A percentile compares a stretch with the other conserved stretches of the same genome.
Evolutionary conservation across 2,329 filamentous ascomycete genomes (phyloP).

Genomic region (Iodosphaeria phyllophila): DNA sequence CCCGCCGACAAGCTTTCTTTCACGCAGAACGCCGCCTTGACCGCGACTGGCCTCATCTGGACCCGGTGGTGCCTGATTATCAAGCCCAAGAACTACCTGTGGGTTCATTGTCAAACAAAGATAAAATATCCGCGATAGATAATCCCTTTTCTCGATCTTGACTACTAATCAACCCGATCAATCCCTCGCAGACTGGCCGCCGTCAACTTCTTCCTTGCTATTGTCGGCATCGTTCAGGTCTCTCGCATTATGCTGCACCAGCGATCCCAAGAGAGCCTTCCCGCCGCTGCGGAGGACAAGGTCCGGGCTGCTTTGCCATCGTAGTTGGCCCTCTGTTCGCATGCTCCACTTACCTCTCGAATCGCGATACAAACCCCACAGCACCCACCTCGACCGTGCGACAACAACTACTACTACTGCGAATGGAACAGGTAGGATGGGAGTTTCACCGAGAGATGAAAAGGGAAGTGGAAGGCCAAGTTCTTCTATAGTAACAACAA

Average conservation of each 20-base stretch:
- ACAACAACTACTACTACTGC: too few species aligned
- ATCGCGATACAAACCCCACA: too few species aligned
- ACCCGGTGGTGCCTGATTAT: conserved; percentile 98
- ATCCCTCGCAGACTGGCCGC: conserved; percentile 41
- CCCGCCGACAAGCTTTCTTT: conserved; percentile 85
- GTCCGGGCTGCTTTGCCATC: too few species aligned
- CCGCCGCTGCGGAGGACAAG: conserved; percentile 10
- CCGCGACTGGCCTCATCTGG: conserved; percentile 88
- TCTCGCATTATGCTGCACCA: conserved; percentile 55
- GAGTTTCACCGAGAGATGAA: too few species aligned
- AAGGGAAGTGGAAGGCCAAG: too few species aligned
- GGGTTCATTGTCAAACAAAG: too few species aligned
- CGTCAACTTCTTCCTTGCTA: conserved; percentile 94
- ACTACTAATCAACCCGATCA: not conserved
- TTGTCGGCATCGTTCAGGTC: conserved; percentile 71
- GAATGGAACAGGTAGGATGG: too few species aligned
- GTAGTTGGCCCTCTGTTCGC: too few species aligned
- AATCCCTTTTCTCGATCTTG: not conserved
- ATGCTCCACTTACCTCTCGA: too few species aligned
- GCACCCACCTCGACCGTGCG: too few species aligned
- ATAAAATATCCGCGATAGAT: too few species aligned
- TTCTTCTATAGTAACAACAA: too few species aligned
- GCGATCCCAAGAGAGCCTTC: conserved; percentile 34
- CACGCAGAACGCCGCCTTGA: conserved; percentile 80
- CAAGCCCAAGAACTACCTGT: conserved; percentile 82